phyloP scores from a whole-genome alignment of 768 basidiomycete genomes.

The Punctularia strigosozonata region DNA sequence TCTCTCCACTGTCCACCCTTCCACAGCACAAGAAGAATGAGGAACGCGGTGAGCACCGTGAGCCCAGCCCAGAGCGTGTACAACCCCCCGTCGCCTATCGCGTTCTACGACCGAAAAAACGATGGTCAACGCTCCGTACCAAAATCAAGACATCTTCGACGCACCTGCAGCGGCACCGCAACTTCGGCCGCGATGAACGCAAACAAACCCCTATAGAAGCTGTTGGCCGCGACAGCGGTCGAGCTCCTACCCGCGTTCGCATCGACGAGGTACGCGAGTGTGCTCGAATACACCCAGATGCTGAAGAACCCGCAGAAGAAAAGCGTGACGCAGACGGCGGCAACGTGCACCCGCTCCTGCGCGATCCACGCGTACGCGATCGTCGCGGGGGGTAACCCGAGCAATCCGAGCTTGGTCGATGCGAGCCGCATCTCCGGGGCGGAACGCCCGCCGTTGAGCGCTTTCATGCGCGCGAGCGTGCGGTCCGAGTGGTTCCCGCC shows the following conservation, averaged over 20 bases:
- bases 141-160: constrained; percentile 11
- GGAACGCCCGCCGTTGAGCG: constrained; percentile 26
- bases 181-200: constrained; percentile 65
- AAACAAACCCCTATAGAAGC: constrained; percentile 55
- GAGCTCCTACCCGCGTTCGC: constrained; percentile 74
- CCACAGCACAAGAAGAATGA: constrained; percentile 47
- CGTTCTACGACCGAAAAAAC: constrained; percentile 27
- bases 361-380: constrained; percentile 70
- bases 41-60: constrained; percentile 35
- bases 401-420: constrained; percentile 46
- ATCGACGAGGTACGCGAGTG: constrained; percentile 79
- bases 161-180: constrained; percentile 60
- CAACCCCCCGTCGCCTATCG: constrained; percentile 69
- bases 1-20: constrained; percentile 53
- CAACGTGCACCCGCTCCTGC: constrained; percentile 47
- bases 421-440: constrained; percentile 53
- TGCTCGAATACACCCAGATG: constrained; percentile 61
- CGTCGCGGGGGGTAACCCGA: constrained; percentile 47
- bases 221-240: constrained; percentile 66
- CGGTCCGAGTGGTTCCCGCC: constrained; percentile 52
- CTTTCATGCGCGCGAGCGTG: constrained; percentile 29
- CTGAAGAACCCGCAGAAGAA: constrained; percentile 65
- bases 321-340: constrained; percentile 58
- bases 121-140: background rate
- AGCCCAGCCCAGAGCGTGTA: constrained; percentile 59